Evolutionary conservation across 2,329 filamentous ascomycete species (phyloP).

Genomic region (Furcasterigmium furcatum): DNA sequence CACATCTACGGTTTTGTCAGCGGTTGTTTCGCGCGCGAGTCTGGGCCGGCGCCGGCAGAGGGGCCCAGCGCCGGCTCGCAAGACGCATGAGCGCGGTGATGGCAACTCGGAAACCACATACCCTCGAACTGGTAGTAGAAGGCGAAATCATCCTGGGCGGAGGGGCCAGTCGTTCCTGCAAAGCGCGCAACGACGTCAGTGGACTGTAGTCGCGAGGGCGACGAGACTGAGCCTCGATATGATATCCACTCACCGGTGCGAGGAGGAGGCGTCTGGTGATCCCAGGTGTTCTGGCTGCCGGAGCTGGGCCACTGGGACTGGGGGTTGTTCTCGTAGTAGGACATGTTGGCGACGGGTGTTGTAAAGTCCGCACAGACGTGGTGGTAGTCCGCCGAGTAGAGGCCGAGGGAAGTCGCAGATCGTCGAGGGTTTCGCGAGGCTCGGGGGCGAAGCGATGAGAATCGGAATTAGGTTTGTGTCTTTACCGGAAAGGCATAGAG

Average conservation of each 20-base stretch:
- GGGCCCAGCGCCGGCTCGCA: slow-evolving; percentile 3
- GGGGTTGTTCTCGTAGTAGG: slow-evolving; percentile 40
- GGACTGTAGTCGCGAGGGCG: slow-evolving; percentile 8
- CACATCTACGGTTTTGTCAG: slow-evolving; percentile 11
- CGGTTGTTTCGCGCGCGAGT: slow-evolving; percentile 5
- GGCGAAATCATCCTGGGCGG: slow-evolving; percentile 72
- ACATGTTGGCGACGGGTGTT: slow-evolving; percentile 25
- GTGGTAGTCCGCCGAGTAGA: background rate
- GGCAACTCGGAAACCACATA: slow-evolving; percentile 47
- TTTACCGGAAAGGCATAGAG: background rate
- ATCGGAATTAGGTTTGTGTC: background rate
- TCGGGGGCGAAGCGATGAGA: background rate
- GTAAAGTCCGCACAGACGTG: background rate
- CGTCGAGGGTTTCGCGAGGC: background rate
- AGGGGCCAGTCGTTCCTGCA: slow-evolving; percentile 71
- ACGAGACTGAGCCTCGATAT: slow-evolving; percentile 1
- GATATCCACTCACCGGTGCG: slow-evolving; percentile 24
- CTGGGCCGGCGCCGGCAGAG: background rate
- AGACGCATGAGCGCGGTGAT: slow-evolving; percentile 3
- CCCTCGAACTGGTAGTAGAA: slow-evolving; percentile 89
- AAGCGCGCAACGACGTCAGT: slow-evolving; percentile 8
- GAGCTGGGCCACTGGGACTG: slow-evolving; percentile 30
- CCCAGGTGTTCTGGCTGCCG: slow-evolving; percentile 36
- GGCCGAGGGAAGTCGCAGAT: background rate
- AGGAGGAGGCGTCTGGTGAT: slow-evolving; percentile 40